Evolutionary conservation across 2,329 filamentous ascomycete genomes (phyloP).

Genomic region (Alternaria triticimaculans): DNA sequence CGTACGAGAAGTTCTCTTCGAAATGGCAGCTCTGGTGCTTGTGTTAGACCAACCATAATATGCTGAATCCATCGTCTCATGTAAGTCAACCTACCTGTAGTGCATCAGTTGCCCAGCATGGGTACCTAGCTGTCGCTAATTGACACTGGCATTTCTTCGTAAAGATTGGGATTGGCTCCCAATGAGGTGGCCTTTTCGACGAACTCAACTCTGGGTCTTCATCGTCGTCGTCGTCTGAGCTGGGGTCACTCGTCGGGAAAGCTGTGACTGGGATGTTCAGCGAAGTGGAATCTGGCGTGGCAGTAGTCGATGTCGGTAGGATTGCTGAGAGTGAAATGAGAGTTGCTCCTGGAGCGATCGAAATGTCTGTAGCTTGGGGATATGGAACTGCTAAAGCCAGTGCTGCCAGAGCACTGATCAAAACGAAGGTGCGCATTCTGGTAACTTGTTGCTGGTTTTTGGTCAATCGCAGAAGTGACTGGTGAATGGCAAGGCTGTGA

Average conservation of each 20-base stretch:
- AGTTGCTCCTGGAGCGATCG: conserved; percentile 2
- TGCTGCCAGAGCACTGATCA: conserved; percentile 8
- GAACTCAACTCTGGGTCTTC: conserved; percentile 1
- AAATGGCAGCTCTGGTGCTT: conserved; percentile 33
- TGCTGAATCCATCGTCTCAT: neutral
- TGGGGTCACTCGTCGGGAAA: conserved; percentile 6
- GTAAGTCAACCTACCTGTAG: conserved; percentile 29
- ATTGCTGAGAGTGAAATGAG: conserved; percentile 7
- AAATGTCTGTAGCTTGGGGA: conserved; percentile 11
- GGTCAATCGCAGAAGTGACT: neutral
- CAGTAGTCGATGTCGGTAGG: conserved; percentile 22
- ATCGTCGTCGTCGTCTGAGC: conserved; percentile 8
- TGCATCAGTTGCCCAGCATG: conserved; percentile 40
- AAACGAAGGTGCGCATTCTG: conserved; percentile 21
- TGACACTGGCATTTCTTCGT: conserved; percentile 56
- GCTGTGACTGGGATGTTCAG: conserved; percentile 32
- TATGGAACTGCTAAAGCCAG: conserved; percentile 17
- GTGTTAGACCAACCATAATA: conserved; percentile 5
- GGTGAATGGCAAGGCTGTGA: neutral
- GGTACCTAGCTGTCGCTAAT: conserved; percentile 29
- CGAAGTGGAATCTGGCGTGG: conserved; percentile 22
- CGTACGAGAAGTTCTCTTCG: conserved; percentile 38
- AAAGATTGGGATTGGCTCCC: conserved; percentile 60
- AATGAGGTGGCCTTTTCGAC: conserved; percentile 59
- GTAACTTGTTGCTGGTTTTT: neutral